Base-by-base conservation (phyloP, 768 basidiomycete species). In the Pisolithus sp. region DNA sequence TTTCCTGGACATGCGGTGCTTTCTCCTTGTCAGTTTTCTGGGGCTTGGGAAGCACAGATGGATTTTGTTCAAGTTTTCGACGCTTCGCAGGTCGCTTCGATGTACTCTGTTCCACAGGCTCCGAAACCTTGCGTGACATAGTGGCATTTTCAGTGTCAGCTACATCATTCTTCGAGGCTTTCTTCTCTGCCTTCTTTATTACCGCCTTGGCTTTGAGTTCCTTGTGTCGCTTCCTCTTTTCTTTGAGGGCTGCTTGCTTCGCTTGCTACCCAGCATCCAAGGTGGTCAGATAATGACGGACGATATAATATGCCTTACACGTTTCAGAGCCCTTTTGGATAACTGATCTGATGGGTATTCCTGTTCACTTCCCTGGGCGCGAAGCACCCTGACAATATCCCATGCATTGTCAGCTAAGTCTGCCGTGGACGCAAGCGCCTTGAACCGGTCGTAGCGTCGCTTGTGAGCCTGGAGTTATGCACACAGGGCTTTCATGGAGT, bases 281-380 rank as follows among this genome's bases (percentile, higher is more conserved):
- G 31, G 54, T 41, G 52, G 26, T 9, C 37, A 36, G 38, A 28
- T 17, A 26, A 20, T 7, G 3, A 31, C 17, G 10, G 21, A n/a
- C 12, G 39, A 40, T 40, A 37, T 40, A 5, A 44, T 37, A 52
- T 4, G 41, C 12, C n/a, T 60, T 59, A 84, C 87, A 67, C 81
- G 76, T 65, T 85, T 87, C 54, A 78, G 67, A 4, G 78, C 78
- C 46, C 85, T 77, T 58, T 80, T 86, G 2, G 85, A 88, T 56
- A 65, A 39, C 55, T 63, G 31, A 57, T 59, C 57, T 7, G 62
- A 53, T 24, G 48, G 37, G 2, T 6, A 47, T 18, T 44, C 58
- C 37, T 40, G 13, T 15, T 26, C 18, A 4, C 53, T 28, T 8
- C 34, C 43, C 28, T 53, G 20, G 12, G 53, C 45, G 34, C 26